These are phyloP conservation scores for Mytilinidion resinicola DNA, from an alignment of 495 filamentous ascomycete species.

Conservation along the genomic window DNA sequence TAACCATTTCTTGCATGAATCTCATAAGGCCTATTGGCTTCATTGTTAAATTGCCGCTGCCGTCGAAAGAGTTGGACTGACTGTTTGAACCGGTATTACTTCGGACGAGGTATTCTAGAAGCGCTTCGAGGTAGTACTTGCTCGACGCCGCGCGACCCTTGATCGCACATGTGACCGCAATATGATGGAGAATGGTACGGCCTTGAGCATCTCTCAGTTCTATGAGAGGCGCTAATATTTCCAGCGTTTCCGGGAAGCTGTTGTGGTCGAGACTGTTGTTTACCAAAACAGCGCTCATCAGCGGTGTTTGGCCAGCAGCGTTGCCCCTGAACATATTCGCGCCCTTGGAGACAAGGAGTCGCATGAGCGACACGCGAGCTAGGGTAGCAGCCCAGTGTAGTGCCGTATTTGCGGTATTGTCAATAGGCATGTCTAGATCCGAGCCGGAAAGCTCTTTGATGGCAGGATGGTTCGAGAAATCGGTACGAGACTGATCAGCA, in stretches of 20 bases:
- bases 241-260: constrained; percentile 77
- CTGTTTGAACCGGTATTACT: constrained; percentile 23
- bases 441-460: constrained; percentile 65
- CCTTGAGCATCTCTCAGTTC: constrained; percentile 83
- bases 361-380: constrained; percentile 71
- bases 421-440: constrained; percentile 86
- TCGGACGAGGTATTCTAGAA: constrained; percentile 88
- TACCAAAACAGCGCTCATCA: constrained; percentile 81
- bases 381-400: constrained; percentile 97
- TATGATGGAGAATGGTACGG: constrained; percentile 89
- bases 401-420: constrained; percentile 77
- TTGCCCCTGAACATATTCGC: constrained; percentile 85
- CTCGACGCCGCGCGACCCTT: constrained; percentile 79
- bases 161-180: constrained; percentile 87
- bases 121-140: constrained; percentile 85
- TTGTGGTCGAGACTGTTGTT: constrained; percentile 84
- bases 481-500: constrained; percentile 58
- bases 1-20: constrained; percentile 95
- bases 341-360: constrained; percentile 72
- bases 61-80: constrained; percentile 22
- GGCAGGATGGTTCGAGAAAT: constrained; percentile 59
- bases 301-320: constrained; percentile 76
- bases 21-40: constrained; percentile 74
- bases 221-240: constrained; percentile 82
- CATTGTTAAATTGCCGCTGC: constrained; percentile 25